Evolutionary conservation across 106 monocot species (phyloP).

Genomic region (Dendrobium officinale): DNA sequence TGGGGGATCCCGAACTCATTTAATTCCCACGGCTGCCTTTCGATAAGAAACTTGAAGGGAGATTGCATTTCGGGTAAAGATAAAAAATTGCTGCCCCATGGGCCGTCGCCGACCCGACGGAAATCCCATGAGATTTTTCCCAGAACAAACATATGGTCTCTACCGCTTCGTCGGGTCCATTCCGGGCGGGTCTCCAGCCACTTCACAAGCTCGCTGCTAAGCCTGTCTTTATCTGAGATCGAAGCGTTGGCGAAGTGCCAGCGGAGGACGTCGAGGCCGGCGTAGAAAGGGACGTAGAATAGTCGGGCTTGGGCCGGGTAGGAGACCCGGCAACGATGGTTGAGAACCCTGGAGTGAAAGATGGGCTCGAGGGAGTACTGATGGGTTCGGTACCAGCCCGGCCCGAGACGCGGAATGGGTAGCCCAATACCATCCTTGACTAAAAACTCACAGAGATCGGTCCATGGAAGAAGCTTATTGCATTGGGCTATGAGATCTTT

Average conservation of each 20-base stretch:
- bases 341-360: slow-evolving; percentile 31
- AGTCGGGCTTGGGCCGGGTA: slow-evolving; percentile 23
- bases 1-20: slow-evolving; percentile 50
- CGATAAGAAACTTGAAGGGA: slow-evolving; percentile 46
- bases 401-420: slow-evolving; percentile 21
- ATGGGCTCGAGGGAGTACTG: slow-evolving; percentile 66
- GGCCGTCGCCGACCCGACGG: slow-evolving; percentile 7
- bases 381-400: slow-evolving; percentile 38
- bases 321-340: slow-evolving; percentile 32
- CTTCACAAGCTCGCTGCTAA: slow-evolving; percentile 28
- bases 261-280: slow-evolving; percentile 39
- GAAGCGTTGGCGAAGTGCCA: slow-evolving; percentile 58
- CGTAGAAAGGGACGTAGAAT: slow-evolving; percentile 63
- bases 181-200: slow-evolving; percentile 20
- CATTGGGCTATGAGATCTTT: slow-evolving; percentile 24
- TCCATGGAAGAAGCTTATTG: slow-evolving; percentile 36
- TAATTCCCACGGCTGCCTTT: slow-evolving; percentile 45
- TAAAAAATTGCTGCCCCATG: slow-evolving; percentile 47
- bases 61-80: slow-evolving; percentile 18
- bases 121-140: slow-evolving; percentile 64
- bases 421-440: slow-evolving; percentile 32
- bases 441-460: slow-evolving; percentile 42
- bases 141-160: slow-evolving; percentile 49
- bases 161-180: slow-evolving; percentile 24
- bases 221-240: slow-evolving; percentile 20